phyloP scores from a whole-genome alignment of 148 eudicot species.

The Drosera capensis region DNA sequence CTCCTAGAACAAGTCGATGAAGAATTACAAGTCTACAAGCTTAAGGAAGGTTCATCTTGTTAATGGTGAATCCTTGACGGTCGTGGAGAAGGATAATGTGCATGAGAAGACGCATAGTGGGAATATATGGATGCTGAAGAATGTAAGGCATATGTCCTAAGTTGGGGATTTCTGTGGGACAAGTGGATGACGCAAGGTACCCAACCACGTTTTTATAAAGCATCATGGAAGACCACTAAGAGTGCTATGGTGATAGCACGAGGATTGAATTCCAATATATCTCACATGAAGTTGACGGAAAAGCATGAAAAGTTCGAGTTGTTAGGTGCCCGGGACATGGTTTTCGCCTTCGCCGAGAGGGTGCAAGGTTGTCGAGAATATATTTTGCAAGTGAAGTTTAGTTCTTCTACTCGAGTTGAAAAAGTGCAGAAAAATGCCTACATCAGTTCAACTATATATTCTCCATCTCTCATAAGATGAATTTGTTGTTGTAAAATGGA shows the following conservation, averaged over 20 bases:
- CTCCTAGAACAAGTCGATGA: no score
- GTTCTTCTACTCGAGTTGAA: no score
- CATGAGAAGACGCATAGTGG: not conserved
- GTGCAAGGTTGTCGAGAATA: no score
- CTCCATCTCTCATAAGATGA: no score
- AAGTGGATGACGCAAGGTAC: not conserved
- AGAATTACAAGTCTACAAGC: not conserved
- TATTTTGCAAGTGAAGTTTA: no score
- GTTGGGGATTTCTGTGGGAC: not conserved
- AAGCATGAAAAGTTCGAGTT: no score
- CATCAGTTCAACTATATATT: no score
- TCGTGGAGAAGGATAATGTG: not conserved
- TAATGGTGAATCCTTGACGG: not conserved
- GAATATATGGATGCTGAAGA: not conserved
- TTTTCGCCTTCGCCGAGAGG: no score
- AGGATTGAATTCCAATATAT: not conserved
- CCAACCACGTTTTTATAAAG: not conserved
- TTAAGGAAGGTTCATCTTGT: not conserved
- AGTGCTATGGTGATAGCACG: constrained; percentile 1
- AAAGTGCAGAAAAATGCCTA: no score
- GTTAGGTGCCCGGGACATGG: no score
- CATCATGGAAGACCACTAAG: constrained; percentile 1
- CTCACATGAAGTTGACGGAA: no score
- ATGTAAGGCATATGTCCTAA: not conserved
- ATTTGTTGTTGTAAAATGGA: no score